Base-by-base conservation (phyloP, 78 protist genomes). In the Dictyostelium capitatum region DNA sequence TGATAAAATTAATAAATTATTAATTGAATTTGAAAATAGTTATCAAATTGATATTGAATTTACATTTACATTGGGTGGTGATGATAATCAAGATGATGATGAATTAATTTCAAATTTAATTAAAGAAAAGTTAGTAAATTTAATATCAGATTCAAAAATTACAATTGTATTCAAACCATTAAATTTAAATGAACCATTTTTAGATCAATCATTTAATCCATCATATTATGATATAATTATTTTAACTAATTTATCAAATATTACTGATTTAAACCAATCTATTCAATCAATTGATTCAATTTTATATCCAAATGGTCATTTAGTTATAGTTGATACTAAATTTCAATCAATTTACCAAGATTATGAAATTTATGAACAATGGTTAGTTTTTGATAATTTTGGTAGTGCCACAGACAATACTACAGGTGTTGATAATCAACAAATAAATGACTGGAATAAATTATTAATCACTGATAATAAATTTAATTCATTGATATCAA, bases 201-300 rank as follows among this genome's bases (percentile, higher is more conserved):
- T 32, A 20, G 75, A 32, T 14, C 79, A 70, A 70, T 11, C 37
- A 3, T 41, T 32, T 8, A 70, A 70, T 9, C 79, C 47, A 70
- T 70, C 79, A 15, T 70, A 70, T 70, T 70, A 70, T 70, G 79
- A 70, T 43, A 6, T 41, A 0, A 70, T 70, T 10, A 12, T 70
- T 25, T 41, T 70, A 6, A 8, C 47, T 41, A 70, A 70, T 28
- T 3, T 53, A 53, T 53, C 59, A 53, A 53, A 11, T 14, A 53
- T 53, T 25, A 62, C 3, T 10, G 10, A 62, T 14, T 17, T 32
- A 15, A 30, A 67, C 6, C 48, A 67, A 62, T 67, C 47, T 30
- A 30, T 67, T 4, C 47, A 32, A 32, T 5, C 41, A 19, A 2
- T 37, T 37, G 43, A 37, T 3, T 10, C 30, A 32, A 12, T 70